Percentiles rank a stretch among this genome's conserved stretches.
These are phyloP conservation scores for Parachaetomium inaequale DNA, from an alignment of 495 filamentous ascomycete species.

Conservation along the genomic window DNA sequence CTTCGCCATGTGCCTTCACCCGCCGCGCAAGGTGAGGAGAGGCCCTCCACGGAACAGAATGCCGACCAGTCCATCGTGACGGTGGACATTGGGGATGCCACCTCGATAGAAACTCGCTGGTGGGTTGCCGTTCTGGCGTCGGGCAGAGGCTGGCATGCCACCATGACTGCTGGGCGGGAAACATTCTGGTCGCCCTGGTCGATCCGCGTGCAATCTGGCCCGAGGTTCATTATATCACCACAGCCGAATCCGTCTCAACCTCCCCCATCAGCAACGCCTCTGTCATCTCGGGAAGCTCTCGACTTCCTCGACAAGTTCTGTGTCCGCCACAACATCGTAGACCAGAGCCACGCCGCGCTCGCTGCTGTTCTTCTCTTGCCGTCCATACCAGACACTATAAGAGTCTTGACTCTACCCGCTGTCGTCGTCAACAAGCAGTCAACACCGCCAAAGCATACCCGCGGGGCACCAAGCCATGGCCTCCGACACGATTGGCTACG, in stretches of 20 bases:
- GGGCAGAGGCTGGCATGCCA: not conserved
- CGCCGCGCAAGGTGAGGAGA: no score
- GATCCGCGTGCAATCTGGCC: not conserved
- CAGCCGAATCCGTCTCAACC: no score
- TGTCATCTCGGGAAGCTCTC: not conserved
- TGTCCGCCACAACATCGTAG: not conserved
- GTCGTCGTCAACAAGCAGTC: not conserved
- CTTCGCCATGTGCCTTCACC: no score
- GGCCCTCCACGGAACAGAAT: no score
- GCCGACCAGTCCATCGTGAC: not conserved
- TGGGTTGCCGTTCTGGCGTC: not conserved
- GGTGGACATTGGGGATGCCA: not conserved
- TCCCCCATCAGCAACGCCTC: no score
- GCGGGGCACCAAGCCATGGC: not conserved
- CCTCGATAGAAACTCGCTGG: not conserved
- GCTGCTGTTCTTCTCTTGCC: constrained; percentile 9
- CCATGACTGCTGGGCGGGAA: not conserved
- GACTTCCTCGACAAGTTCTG: not conserved
- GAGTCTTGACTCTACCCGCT: not conserved
- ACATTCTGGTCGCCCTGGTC: not conserved
- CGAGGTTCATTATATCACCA: not conserved
- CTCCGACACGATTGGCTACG: not conserved
- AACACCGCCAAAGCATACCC: not conserved
- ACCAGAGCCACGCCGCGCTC: constrained; percentile 18
- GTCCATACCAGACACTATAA: not conserved